Base-by-base conservation (phyloP, 768 basidiomycete species). In the Suillus lakei region DNA sequence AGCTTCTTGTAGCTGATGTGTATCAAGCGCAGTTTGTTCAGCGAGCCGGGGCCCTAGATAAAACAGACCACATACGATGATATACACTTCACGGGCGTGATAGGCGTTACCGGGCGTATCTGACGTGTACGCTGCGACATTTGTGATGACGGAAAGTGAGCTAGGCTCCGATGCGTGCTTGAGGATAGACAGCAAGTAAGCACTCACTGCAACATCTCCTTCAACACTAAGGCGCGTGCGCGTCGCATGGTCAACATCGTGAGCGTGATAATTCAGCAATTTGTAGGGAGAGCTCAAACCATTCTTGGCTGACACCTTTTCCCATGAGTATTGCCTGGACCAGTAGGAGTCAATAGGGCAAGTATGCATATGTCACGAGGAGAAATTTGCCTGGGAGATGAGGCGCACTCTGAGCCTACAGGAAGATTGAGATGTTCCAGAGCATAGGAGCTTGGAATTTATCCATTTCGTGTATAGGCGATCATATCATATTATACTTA, bases 201-300 rank as follows among this genome's bases (percentile, higher is more conserved):
- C 15, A 61, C 78, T 51, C 63, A 77, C 78, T 67, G 69, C 66
- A 56, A 65, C 69, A 32, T 74, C 72, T 66, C 65, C 73, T 59
- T 74, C 77, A 63, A 68, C 73, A 69, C 66, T 76, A 53, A 44
- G 70, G 30, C 69, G 65, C 51, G 70, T 38, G 67, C 58, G 58
- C 26, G 73, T 62, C 55, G 64, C 70, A 64, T 75, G 58, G 67
- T 61, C 74, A 72, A 69, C 66, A 72, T 70, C 62, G 69, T 76
- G 69, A 77, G 77, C 65, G 72, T 71, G 67, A 67, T 69, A 67
- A 72, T 77, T 78, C 66, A 71, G 68, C 69, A 61, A 72, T 69
- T 73, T 73, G 78, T 72, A 73, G 75, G 74, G 73, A 78, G 73
- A 72, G 66, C 71, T 70, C 75, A 69, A 76, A 78, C 77, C 76